Base-by-base conservation (phyloP, 176 grass and related monocot species). In the Elaeis guineensis region DNA sequence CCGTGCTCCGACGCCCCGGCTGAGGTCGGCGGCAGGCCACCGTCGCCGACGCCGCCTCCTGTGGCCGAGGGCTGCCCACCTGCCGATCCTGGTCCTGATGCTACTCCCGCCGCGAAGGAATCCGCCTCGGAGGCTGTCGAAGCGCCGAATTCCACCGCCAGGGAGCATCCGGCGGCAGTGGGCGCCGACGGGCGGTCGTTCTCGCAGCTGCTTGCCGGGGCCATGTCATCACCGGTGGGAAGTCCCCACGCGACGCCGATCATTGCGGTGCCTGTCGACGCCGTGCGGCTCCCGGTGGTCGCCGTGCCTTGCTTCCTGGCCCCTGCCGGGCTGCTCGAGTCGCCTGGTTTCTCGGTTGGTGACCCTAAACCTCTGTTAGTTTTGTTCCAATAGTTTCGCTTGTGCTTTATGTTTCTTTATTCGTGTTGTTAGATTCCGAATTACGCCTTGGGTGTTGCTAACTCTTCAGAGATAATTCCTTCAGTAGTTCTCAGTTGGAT, bases 261-360 rank as follows among this genome's bases (percentile, higher is more conserved):
- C 19, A 35, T 22, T 78, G 2, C 21, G 59, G 8, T 44, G 5
- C 62, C 79, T 57, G 86, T 84, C 79, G 68, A 80, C 0, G 67
- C 85, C 4, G 70, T 44, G 35, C 35, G 35, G 9, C 11, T 76
- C 52, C 88, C 84, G 4, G 64, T 91, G 76, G 61, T 92, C 26
- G 79, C 86, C 12, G 69, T 87, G 55, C 83, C 80, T 1, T 83
- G 78, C 62, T 84, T 91, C 70, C 61, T 89, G 18, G 67, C 82
- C 35, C 58, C 75, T 12, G 69, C 74, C 22, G 59, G 67, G 61
- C 35, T 84, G 69, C 69, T 84, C 23, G 81, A 84, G 39, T 55
- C 84, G 29, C 77, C 79, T 5, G 77, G 79, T 2, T 93, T 98
- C 32, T 19, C 71, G 77, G 94, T 98, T 62, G 59, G 94, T 89